Evolutionary conservation across 2,329 filamentous ascomycete genomes (phyloP), one percentile per base, ranked within the genome.

Genomic region (Aureobasidium sp.): DNA sequence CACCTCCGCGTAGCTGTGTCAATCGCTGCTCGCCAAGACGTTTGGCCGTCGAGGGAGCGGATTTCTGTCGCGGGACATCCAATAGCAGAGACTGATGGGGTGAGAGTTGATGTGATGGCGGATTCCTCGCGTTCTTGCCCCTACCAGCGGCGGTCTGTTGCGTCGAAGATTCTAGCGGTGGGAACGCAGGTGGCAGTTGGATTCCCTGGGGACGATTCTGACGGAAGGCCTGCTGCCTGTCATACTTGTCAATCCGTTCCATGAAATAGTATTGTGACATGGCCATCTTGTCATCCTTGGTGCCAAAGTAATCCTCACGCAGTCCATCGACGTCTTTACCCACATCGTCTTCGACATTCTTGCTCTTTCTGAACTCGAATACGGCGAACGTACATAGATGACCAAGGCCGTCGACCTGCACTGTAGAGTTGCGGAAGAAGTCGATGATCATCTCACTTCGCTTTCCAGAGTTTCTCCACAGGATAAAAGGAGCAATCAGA

Each of bases 271-370:
- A 92, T 72, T 97, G 94, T 0, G 93, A 97, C 17, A 91, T 90
- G n/a, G 94, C 87, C 90, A 99, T 96, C 77, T 99, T 99, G 65
- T 92, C 90, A 70, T 99, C 92, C 71, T 97, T 97, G 11, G 91
- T 91, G 25, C 90, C 87, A 71, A 94, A 97, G 73, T 97, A 97
- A 68, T 97, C 92, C 63, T 94, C 90, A 12, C 94, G 86, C 11
- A 91, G 82, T n/a, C 70, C 72, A 61, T 68, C 74, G 67, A 63
- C 76, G 75, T 67, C 74, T 64, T 64, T 68, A 11, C 67, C 67
- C 1, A 68, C 75, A 12, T 74, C 75, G 55, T 75, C 72, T 48
- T 73, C 72, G 5, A 77, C 76, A 66, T 81, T 81, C 25, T 87
- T 80, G 27, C 87, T 89, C 72, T 91, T 93, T 74, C 96, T 92